Percentiles rank a stretch among this genome's conserved stretches.
Evolutionary conservation across 176 grass and related monocot genomes (phyloP).

Genomic region (Dactylis glomerata): DNA sequence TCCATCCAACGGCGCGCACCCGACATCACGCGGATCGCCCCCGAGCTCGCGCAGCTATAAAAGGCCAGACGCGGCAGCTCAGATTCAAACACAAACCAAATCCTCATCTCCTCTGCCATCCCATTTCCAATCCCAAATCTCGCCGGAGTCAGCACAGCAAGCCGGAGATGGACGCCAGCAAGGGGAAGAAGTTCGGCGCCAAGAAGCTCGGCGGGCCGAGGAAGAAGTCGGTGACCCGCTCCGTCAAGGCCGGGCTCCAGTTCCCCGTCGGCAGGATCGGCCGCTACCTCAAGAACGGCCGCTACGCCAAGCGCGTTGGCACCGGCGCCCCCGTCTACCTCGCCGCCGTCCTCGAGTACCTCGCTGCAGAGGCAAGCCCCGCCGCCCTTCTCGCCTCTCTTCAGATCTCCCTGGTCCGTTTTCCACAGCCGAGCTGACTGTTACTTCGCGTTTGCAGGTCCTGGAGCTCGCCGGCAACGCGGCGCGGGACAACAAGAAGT

Average conservation of each 20-base stretch:
- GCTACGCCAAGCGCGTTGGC: constrained; percentile 55
- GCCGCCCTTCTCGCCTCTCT: accelerated
- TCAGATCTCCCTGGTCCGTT: neutral
- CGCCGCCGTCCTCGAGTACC: constrained; percentile 73
- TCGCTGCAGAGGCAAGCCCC: neutral
- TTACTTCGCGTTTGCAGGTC: neutral
- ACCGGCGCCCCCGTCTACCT: constrained; percentile 72
- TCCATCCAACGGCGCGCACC: neutral
- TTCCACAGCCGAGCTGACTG: neutral
- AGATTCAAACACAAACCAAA: neutral
- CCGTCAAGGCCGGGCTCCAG: constrained; percentile 54
- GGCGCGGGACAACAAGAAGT: constrained; percentile 48
- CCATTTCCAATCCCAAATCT: neutral
- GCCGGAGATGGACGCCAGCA: constrained; percentile 16
- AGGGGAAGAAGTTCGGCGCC: constrained; percentile 37
- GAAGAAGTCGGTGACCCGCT: constrained; percentile 47
- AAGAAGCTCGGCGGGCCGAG: constrained; percentile 34
- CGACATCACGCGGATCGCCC: constrained; percentile 33
- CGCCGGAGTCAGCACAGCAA: neutral
- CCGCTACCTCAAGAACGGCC: constrained; percentile 50
- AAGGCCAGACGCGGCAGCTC: neutral
- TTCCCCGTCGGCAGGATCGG: constrained; percentile 48
- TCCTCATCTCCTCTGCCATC: neutral
- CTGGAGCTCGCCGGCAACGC: constrained; percentile 52
- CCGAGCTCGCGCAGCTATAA: neutral